Evolutionary conservation across 371 early-diverging fungal genomes (phyloP), one percentile per base, ranked within the genome.

Genomic region (Sporodiniella umbellata): DNA sequence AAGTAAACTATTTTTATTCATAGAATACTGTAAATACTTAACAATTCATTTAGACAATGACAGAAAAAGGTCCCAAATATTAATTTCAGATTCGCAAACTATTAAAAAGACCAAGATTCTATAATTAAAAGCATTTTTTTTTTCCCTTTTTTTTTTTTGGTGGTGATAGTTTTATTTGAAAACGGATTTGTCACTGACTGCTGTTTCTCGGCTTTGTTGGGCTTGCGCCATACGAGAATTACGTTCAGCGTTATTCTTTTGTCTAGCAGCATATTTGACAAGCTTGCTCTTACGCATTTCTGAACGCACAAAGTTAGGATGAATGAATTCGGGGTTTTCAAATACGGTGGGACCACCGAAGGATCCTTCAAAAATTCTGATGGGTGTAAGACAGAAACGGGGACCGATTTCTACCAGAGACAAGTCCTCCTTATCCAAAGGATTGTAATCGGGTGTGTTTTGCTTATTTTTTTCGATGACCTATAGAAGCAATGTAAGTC

Each of bases 391-490:
- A 51, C 91, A 91, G 77, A 97, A 95, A 15, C 99, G 88, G 30
- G 99, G 99, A n/a, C 99, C 99, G 49, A 98, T 94, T 70, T 98
- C 99, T 15, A 94, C 88, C 31, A 98, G 70, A 2, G 88, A 81
- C 17, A 90, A 80, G 48, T 90, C 90, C 6, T 72, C 81, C 49
- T 87, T 80, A 55, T 84, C 86, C 39, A 64, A 64, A 42, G 61
- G 69, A 48, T 69, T 65, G 54, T 66, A 71, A 39, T 68, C 69
- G 49, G 63, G 80, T 55, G 81, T 79, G 54, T 73, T 79, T 39
- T 66, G 56, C 14, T 64, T 53, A 48, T 75, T 76, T 66, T 83
- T 80, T 54, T 80, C 80, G 11, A 75, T 64, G 57, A 81, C 72
- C 73, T 78, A 53, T 6, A 2, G 28, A 14, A n/a, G 17, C 8